Percentiles rank a stretch among this genome's conserved stretches.
Conservation (phyloP, 768 basidiomycete species). For the Boletales sp. region DNA sequence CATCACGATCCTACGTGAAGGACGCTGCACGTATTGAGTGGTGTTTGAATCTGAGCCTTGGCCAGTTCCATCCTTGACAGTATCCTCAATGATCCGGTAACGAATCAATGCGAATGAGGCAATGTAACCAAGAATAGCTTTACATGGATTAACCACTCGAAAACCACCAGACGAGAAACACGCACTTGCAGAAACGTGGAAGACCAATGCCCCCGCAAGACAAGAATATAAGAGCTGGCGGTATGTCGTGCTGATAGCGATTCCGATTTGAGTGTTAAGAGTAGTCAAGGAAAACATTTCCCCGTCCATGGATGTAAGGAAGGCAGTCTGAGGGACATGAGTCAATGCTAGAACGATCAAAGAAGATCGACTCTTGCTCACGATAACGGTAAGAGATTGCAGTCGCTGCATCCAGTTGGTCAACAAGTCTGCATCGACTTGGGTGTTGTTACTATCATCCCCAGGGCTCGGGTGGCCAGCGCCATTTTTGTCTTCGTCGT, state of each 20-base stretch:
- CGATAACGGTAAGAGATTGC: constrained; percentile 27
- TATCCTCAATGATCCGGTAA: constrained; percentile 24
- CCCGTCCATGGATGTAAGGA: constrained; percentile 27
- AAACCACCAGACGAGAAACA: not conserved
- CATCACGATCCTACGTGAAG: constrained; percentile 11
- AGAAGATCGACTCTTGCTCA: constrained; percentile 8
- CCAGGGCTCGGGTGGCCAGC: not conserved
- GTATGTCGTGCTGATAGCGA: not conserved
- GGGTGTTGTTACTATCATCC: constrained; percentile 8
- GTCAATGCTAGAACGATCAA: not conserved
- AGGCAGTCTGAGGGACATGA: constrained; percentile 21
- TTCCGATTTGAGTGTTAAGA: constrained; percentile 18
- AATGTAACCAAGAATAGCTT: constrained; percentile 26
- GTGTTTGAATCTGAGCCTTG: not conserved
- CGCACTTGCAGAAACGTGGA: constrained; percentile 29
- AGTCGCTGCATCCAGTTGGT: constrained; percentile 24
- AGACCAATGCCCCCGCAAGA: constrained; percentile 29
- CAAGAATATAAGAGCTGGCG: constrained; percentile 27
- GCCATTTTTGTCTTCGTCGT: constrained; percentile 2
- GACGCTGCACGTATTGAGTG: constrained; percentile 8
- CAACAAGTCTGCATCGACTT: constrained; percentile 17
- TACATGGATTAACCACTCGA: not conserved
- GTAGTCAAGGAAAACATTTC: constrained; percentile 24
- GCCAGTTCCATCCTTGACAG: constrained; percentile 8
- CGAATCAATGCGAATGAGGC: constrained; percentile 29